Evolutionary conservation across 495 filamentous ascomycete genomes (phyloP), one percentile per base, ranked within the genome.

Genomic region (Pseudomonodictys pantanalensis): DNA sequence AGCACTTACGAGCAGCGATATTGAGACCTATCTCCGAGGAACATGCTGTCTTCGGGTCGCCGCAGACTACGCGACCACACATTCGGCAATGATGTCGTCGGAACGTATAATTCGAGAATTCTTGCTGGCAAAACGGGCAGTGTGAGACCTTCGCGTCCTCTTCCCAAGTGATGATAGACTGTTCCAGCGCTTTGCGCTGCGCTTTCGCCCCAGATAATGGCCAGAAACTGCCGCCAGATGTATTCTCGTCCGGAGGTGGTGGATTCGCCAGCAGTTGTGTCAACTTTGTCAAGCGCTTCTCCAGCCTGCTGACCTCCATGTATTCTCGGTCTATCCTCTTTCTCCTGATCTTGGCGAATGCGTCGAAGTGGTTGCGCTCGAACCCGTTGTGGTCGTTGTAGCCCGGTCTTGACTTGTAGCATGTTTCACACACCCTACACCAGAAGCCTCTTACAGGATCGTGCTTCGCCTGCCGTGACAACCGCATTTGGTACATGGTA

Each of bases 401-500:
- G 2, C 95, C 95, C 32, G 92, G 90, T 60, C 95, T 80, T 18
- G 89, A 93, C 75, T 96, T 97, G 74, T 92, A 98, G 72, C 93
- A 98, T 24, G 93, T 97, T 73, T 97, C 95, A 70, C 93, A 98
- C 3, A 96, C 92, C 29, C 93, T 75, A 68, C 89, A 95, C 93
- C 93, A 98, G 54, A 92, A 79, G 1, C 93, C 93, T 60, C 95
- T 76, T 0, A 96, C 87, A 0, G 95, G 95, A 62, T 98, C 95
- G 76, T 95, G 90, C 60, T 86, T 82, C 3, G 95, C 93, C 4
- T 90, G 86, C 44, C 92, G 80, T 9, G 90, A 96, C 18, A 98
- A 81, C 79, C 93, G 97, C 89, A 97, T 97, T 75, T 97, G 92
- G 67, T 97, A 98, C 93, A 97, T 96, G 28, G 92, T 97, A 75